Conservation (phyloP, 169 alveolate species). For the Perkinsus marinus region DNA sequence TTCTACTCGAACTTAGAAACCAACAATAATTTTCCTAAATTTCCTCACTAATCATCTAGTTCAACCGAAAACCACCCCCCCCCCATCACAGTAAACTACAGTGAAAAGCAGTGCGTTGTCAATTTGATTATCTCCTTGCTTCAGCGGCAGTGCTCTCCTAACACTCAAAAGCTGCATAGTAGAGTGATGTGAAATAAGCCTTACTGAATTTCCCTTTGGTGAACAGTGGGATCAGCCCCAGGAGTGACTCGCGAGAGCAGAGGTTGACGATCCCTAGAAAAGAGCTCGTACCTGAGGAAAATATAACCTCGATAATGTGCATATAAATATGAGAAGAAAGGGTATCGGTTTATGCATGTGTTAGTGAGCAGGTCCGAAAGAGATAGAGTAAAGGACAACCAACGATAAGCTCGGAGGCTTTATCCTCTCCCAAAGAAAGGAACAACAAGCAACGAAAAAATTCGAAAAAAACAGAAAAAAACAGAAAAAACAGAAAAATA, state of each 20-base stretch:
- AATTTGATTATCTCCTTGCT: neutral
- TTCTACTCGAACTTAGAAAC: too few relatives aligned
- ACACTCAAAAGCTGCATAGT: neutral
- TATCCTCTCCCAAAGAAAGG: too few relatives aligned
- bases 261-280: neutral
- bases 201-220: neutral
- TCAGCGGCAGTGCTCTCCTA: neutral
- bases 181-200: neutral
- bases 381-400: too few relatives aligned
- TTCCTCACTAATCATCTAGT: neutral
- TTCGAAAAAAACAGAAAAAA: too few relatives aligned
- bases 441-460: too few relatives aligned
- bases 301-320: too few relatives aligned
- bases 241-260: neutral
- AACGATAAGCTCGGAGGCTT: too few relatives aligned
- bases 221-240: neutral
- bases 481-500: too few relatives aligned
- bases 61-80: neutral
- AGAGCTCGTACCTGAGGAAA: neutral
- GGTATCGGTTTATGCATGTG: too few relatives aligned
- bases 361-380: too few relatives aligned
- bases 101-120: neutral
- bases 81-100: neutral
- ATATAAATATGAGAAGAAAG: too few relatives aligned
- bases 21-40: too few relatives aligned